A percentile compares a stretch with the other conserved stretches of the same genome.
Evolutionary conservation across 371 early-diverging fungal species (phyloP).

Genomic region (Coemansia sp.): DNA sequence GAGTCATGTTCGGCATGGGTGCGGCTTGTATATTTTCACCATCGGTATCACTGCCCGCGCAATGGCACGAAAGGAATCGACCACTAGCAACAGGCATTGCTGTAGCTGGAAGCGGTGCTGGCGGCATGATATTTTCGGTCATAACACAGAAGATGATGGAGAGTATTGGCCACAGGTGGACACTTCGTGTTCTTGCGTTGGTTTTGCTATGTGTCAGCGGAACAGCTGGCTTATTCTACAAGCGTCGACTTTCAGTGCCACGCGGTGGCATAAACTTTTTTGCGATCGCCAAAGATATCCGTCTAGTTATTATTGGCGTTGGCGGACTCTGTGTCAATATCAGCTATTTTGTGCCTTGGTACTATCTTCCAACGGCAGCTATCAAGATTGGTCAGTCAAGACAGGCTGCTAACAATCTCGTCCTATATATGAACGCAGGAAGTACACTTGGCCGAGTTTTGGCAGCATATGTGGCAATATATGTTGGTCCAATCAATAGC

Average conservation of each 20-base stretch:
- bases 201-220: conserved; percentile 33
- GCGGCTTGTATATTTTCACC: conserved; percentile 45
- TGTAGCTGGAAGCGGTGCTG: conserved; percentile 56
- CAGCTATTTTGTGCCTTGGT: conserved; percentile 35
- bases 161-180: conserved; percentile 46
- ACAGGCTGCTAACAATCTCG: conserved; percentile 33
- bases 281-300: conserved; percentile 19
- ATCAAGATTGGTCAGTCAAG: conserved; percentile 27
- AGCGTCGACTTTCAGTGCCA: conserved; percentile 39
- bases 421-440: conserved; percentile 42
- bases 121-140: conserved; percentile 54
- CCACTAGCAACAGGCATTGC: conserved; percentile 59
- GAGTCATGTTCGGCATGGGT: conserved; percentile 47
- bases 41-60: conserved; percentile 51
- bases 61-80: conserved; percentile 55
- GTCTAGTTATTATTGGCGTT: conserved; percentile 15
- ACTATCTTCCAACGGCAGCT: conserved; percentile 43
- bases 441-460: conserved; percentile 33
- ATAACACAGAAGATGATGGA: conserved; percentile 49
- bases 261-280: conserved; percentile 18
- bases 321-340: conserved; percentile 31
- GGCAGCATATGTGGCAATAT: conserved; percentile 20
- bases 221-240: conserved; percentile 50
- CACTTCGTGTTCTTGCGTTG: conserved; percentile 49
- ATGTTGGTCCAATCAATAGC: conserved; percentile 37